Evolutionary conservation across 2,329 filamentous ascomycete species (phyloP).

Genomic region (Apiospora arundinis): DNA sequence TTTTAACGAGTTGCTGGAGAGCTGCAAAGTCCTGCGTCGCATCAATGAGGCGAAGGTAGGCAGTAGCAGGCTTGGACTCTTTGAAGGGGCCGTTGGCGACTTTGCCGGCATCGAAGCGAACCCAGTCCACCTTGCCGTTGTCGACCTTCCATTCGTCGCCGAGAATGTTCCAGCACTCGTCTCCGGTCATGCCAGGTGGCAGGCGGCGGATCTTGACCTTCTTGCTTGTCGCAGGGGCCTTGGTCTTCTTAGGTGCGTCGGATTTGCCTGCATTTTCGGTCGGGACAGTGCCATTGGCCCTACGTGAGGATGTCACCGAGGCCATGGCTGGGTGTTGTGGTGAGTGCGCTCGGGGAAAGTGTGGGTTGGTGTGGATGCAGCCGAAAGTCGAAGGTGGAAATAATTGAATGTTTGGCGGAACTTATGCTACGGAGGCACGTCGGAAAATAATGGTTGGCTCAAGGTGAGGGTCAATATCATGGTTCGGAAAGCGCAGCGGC

Average conservation of each 20-base stretch:
- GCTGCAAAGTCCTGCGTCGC: slow-evolving; percentile 66
- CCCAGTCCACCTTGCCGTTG: slow-evolving; percentile 86
- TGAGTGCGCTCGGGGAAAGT: not conserved
- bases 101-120: slow-evolving; percentile 70
- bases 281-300: slow-evolving; percentile 21
- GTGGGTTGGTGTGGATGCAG: not conserved
- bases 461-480: slow-evolving; percentile 5
- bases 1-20: slow-evolving; percentile 71
- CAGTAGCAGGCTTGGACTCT: slow-evolving; percentile 79
- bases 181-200: slow-evolving; percentile 81
- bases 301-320: slow-evolving; percentile 18
- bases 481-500: slow-evolving; percentile 12
- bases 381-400: not conserved
- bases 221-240: slow-evolving; percentile 64
- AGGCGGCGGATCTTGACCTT: slow-evolving; percentile 87
- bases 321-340: slow-evolving; percentile 9
- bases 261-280: not conserved
- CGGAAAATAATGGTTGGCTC: not conserved
- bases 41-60: slow-evolving; percentile 82
- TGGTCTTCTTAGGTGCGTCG: slow-evolving; percentile 46
- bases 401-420: not conserved
- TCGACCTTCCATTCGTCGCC: slow-evolving; percentile 83
- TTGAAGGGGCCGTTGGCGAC: slow-evolving; percentile 69
- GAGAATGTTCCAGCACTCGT: slow-evolving; percentile 75
- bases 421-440: slow-evolving; percentile 11